Evolutionary conservation across 768 basidiomycete genomes (phyloP), one percentile per base, ranked within the genome.

Genomic region (Leccinum subtestaceum): DNA sequence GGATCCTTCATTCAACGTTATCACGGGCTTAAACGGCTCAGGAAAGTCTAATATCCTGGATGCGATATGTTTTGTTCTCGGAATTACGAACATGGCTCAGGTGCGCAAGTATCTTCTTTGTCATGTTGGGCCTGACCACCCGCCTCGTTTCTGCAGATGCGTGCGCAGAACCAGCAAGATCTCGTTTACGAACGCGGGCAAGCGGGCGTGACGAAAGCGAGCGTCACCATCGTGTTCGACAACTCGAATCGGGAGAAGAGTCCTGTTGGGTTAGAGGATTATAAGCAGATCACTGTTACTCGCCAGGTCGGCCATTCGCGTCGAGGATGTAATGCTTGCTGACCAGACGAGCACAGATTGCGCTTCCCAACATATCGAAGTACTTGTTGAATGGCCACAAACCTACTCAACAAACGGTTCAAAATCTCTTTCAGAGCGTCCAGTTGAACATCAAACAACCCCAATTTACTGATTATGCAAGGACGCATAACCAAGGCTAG

Each of bases 381-480:
- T 98, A 97, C 73, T 85, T 99, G 15, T 75, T 98, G 45, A 98
- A 98, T 63, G 97, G 97, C 0, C 97, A 98, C 78, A 97, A 95
- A 67, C 80, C 94, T 3, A 84, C 86, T 4, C 93, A 97, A 63
- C 85, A 90, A 55, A 80, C 78, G 1, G 83, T 99, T 0, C 97
- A 97, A 67, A 89, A 86, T 29, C 80, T 98, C 12, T 98, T 99
- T 69, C 97, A 98, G 70, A 89, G 92, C 43, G 95, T 98, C 1
- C 95, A 97, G 72, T 84, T 99, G 63, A 98, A 98, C 71, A 98
- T 99, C 81, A 99, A 99, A 98, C 76, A 98, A 98, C 74, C 97
- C 97, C 47, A 98, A 98, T 72, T 98, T 98, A 77, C 82, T 99
- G 59, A 98, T 98, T 72, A 98, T 98, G 96, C 97, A 99, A 75